Base-by-base conservation (phyloP, 2,329 filamentous ascomycete genomes). In the Fusarium dlaminii region DNA sequence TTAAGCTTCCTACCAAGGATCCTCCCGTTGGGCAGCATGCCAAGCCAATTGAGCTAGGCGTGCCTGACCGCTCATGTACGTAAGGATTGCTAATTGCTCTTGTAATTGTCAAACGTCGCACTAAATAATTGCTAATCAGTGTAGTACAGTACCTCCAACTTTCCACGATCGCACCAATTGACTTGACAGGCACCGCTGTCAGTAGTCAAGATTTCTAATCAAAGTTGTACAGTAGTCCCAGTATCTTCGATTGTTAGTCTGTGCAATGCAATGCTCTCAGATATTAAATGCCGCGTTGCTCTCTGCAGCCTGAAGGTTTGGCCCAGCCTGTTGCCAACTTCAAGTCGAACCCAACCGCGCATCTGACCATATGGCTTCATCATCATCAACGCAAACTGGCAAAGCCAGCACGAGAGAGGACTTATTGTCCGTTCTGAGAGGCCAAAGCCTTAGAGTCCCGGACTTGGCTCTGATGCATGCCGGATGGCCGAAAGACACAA, bases 131-230 rank as follows among this genome's bases (percentile, higher is more conserved):
- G 40, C 40, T 58, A 58, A 58, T 14, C n/a, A 49, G 6, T 12
- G 40, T 29, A 29, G 8, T 7, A n/a, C 30, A 15, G 7, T 17
- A 27, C 10, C 6, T 10, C 18, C 13, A 46, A 27, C 14, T 36
- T 18, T 11, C 5, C 9, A 54, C 0, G 5, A 13, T 13, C 9
- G 3, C 18, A 37, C 32, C 24, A 54, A 29, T 17, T 22, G 7
- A 12, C 14, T 6, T 1, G 2, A 10, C 7, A 5, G 1, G 6
- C 6, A 8, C 13, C 11, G 0, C 6, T 11, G 0, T 2, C 10
- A 37, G 7, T 22, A 9, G 14, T 54, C 2, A 7, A 11, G 32
- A 54, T 54, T 54, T 29, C 18, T 54, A 37, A 54, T 22, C 24
- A 29, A 37, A 17, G 34, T 13, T 27, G 14, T 13, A 22, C 10